Evolutionary conservation across 345 rosid species (phyloP), one percentile per base, ranked within the genome.

Genomic region (Laguncularia racemosa): DNA sequence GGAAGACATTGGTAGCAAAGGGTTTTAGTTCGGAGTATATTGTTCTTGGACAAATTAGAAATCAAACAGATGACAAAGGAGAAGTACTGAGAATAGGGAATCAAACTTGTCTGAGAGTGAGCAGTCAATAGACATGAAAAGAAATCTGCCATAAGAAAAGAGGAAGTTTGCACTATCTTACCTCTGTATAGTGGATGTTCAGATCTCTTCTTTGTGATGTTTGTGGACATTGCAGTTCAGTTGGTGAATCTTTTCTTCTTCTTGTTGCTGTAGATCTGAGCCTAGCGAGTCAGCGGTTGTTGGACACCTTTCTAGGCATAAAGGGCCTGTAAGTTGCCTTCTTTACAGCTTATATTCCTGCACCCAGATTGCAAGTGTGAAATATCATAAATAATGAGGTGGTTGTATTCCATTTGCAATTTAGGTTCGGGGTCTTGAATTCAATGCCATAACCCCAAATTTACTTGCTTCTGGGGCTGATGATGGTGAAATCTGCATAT

Each of bases 341-440:
- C 58, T 54, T 64, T 58, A 48, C 17, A 56, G 44, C 40, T 12
- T 56, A 21, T 51, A 40, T 23, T 53, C 20, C 18, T 2, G 46
- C 57, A 21, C 46, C 52, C 16, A 50, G 52, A 48, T 56, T 45
- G 26, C 52, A 17, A 15, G 26, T 19, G 28, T 48, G 13, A 13
- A 50, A 51, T 50, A 44, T 48, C 57, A 7, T 33, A 50, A 13
- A 54, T 57, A 21, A 52, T 66, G 20, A 28, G 49, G 33, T 66
- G 58, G 47, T 33, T 49, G 38, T 26, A 18, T 17, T 38, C 19
- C 52, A 51, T 54, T 56, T 52, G 43, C 43, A 13, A 67, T 59
- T 62, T 78, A 95, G 99, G 99, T 95, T 61, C 96, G 95, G 61
- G 99, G 99, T 71, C 99, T 95, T 59, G 97, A 86, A 69, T 95